Conservation (phyloP, 164 flowering plant species). For the Chimonanthus praecox region DNA sequence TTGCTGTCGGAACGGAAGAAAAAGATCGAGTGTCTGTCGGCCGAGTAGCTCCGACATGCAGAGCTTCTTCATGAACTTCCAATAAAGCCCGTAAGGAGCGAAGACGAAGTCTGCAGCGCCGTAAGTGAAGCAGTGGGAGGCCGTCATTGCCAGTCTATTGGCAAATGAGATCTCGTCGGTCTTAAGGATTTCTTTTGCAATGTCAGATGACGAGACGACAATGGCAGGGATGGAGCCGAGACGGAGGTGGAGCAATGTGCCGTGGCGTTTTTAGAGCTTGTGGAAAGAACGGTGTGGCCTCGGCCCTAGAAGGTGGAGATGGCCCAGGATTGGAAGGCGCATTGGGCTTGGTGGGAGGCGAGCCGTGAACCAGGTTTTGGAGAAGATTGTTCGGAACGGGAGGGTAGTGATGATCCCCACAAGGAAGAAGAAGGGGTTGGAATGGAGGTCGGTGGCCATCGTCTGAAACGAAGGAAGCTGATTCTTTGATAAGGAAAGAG, state of each 20-base stretch:
- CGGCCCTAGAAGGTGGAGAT: slow-evolving; percentile 52
- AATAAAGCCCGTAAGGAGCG: slow-evolving; percentile 54
- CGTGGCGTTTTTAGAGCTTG: slow-evolving; percentile 33
- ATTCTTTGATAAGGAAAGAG: too few relatives aligned
- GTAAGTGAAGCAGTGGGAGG: slow-evolving; percentile 32
- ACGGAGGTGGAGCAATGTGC: slow-evolving; percentile 43
- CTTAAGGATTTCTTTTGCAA: slow-evolving; percentile 43
- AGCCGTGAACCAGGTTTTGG: background rate
- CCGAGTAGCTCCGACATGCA: slow-evolving; percentile 46
- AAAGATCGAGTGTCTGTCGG: slow-evolving; percentile 19
- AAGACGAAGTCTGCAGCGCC: slow-evolving; percentile 36
- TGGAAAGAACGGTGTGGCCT: slow-evolving; percentile 42
- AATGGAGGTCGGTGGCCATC: slow-evolving; percentile 4
- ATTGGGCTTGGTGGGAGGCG: slow-evolving; percentile 49
- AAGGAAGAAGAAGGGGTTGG: slow-evolving; percentile 17
- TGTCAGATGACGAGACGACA: slow-evolving; percentile 38
- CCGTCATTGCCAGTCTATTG: slow-evolving; percentile 24
- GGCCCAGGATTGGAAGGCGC: slow-evolving; percentile 49
- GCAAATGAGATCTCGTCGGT: slow-evolving; percentile 43
- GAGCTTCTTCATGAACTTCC: slow-evolving; percentile 56
- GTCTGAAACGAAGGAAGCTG: too few relatives aligned
- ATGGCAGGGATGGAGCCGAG: slow-evolving; percentile 46
- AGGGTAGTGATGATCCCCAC: slow-evolving; percentile 23
- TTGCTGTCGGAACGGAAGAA: slow-evolving; percentile 21
- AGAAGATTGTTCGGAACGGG: slow-evolving; percentile 14